These are phyloP conservation scores for Hyaloscypha variabilis DNA, from an alignment of 495 filamentous ascomycete genomes.

Conservation along the genomic window DNA sequence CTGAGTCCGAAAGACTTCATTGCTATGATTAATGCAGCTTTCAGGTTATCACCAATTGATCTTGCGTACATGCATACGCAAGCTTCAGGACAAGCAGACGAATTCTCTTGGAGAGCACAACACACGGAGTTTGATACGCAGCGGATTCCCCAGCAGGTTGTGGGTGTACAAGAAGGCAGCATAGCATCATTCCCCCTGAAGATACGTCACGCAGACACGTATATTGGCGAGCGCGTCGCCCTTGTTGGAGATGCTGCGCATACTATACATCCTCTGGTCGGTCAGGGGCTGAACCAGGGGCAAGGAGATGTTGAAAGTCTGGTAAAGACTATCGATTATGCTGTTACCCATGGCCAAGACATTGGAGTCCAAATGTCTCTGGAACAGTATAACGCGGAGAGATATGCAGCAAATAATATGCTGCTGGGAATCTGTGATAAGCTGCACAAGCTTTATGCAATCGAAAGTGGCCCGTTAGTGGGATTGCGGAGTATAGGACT, in stretches of 20 bases:
- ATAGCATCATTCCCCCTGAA: conserved; percentile 88
- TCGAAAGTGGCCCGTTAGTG: conserved; percentile 74
- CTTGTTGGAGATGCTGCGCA: conserved; percentile 94
- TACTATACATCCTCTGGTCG: conserved; percentile 90
- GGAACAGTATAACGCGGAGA: conserved; percentile 75
- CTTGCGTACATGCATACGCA: conserved; percentile 76
- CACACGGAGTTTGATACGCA: conserved; percentile 58
- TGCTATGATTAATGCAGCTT: conserved; percentile 91
- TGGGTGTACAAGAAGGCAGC: conserved; percentile 74
- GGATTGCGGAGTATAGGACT: conserved; percentile 77
- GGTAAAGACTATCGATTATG: conserved; percentile 70
- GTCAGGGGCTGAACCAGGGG: conserved; percentile 93
- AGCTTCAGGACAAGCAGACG: conserved; percentile 63
- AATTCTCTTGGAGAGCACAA: conserved; percentile 79
- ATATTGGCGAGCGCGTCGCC: conserved; percentile 84
- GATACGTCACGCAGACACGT: conserved; percentile 88
- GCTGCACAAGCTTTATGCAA: conserved; percentile 88
- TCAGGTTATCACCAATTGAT: conserved; percentile 79
- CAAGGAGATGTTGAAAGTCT: conserved; percentile 84
- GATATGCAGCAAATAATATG: conserved; percentile 81
- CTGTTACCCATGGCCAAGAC: conserved; percentile 82
- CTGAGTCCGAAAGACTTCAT: conserved; percentile 72
- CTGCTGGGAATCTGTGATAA: conserved; percentile 90
- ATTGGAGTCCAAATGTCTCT: conserved; percentile 73
- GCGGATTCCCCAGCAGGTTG: conserved; percentile 57